phyloP scores from a whole-genome alignment of 495 filamentous ascomycete species.

The Penicillium robsamsonii region DNA sequence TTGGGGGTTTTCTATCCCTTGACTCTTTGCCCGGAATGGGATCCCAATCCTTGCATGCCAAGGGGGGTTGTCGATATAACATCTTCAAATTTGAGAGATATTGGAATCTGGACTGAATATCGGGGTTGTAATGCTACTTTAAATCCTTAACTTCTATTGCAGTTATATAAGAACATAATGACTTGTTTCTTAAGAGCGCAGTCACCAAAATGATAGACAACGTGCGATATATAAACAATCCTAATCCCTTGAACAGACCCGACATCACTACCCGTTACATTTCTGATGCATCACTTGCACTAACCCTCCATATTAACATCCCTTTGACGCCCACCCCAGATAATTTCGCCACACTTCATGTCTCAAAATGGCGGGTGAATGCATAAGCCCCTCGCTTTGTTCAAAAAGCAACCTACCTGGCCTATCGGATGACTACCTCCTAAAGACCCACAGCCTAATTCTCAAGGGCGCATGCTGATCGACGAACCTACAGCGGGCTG shows the following conservation, averaged over 20 bases:
- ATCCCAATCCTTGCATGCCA: constrained; percentile 25
- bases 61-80: neutral
- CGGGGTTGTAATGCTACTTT: neutral
- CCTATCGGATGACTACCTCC: constrained; percentile 21
- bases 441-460: constrained; percentile 3
- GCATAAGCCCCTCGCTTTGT: constrained; percentile 18
- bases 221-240: neutral
- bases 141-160: neutral
- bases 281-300: constrained; percentile 10
- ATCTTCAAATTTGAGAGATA: neutral
- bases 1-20: constrained; percentile 17
- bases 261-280: neutral
- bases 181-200: neutral
- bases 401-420: constrained; percentile 2
- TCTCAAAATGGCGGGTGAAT: neutral
- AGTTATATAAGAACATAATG: neutral
- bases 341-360: constrained; percentile 8
- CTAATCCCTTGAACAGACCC: constrained; percentile 1
- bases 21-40: constrained; percentile 17
- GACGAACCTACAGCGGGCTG: constrained; percentile 9
- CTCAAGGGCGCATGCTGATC: constrained; percentile 15
- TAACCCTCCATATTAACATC: neutral
- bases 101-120: neutral
- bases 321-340: constrained; percentile 19
- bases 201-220: neutral